Evolutionary conservation across 192 early-diverging fungal species (phyloP), one percentile per base, ranked within the genome.

Genomic region (Coemansia sp.): DNA sequence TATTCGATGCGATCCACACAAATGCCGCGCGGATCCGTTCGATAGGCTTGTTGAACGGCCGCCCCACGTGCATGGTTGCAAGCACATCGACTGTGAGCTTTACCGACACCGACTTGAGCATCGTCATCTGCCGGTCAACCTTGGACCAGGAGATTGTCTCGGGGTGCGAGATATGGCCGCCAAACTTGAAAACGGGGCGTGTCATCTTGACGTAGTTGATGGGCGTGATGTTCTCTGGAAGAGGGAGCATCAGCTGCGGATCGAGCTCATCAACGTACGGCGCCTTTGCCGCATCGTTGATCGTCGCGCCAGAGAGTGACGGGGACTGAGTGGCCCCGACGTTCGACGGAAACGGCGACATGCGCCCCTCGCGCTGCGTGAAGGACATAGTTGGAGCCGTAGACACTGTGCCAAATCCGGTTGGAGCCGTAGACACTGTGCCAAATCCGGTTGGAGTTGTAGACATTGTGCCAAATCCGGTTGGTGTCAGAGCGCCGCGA

Each of bases 1-100:
- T 87, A 64, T 92, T 92, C 39, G 85, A 84, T 36, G 86, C 85
- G 9, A 92, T 82, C 90, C 90, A 92, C 7, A 83, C 75, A 78
- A 90, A 92, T 20, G 88, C 79, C 14, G 85, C 86, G 6, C 90
- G 85, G n/a, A 87, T 71, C 26, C 87, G 87, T 57, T 86, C 85
- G 1, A 88, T 53, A 2, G 86, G 84, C 15, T 76, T 83, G 46
- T 81, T 82, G 55, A 90, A 92, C 1, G 90, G 90, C 36, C 90
- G 85, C 4, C 84, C 85, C 12, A 92, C 72, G 51, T 87, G 88
- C 81, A 87, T 88, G 24, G 85, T 85, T 5, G 88, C 85, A 35
- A 92, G 63, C 1, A 86, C 53, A 12, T 87, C 86, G 20, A 88
- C 85, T 0, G 87, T 92, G 39, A 92, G 67, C 44, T 85, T 83